phyloP scores from a whole-genome alignment of 805 yeast species.

The Yamadazyma sp. region DNA sequence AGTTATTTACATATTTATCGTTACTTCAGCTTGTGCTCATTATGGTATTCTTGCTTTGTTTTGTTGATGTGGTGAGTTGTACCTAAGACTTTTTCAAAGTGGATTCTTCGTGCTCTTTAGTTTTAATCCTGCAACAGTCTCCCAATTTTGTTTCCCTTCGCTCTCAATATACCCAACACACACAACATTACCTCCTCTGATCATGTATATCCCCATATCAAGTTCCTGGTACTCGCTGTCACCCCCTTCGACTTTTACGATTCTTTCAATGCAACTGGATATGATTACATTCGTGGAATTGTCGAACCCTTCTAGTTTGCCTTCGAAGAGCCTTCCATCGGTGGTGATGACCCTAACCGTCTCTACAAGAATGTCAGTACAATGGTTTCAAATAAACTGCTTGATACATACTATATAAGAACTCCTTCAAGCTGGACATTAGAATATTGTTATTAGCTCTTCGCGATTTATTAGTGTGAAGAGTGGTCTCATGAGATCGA shows the following conservation, averaged over 20 bases:
- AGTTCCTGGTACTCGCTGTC: conserved; percentile 40
- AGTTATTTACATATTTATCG: no score
- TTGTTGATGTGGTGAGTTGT: no score
- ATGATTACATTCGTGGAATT: conserved; percentile 61
- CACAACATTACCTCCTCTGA: conserved; percentile 60
- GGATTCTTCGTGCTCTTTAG: conserved; percentile 40
- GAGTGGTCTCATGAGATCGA: no score
- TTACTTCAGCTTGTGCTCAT: no score
- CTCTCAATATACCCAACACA: conserved; percentile 50
- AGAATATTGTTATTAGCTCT: no score
- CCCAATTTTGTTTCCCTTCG: conserved; percentile 39
- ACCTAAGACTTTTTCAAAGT: conserved; percentile 4
- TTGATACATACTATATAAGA: conserved; percentile 31
- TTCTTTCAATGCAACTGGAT: conserved; percentile 50
- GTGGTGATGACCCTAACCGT: conserved; percentile 42
- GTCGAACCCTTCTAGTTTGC: conserved; percentile 57
- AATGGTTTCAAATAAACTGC: background rate
- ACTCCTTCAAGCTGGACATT: conserved; percentile 34
- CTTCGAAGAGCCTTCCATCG: conserved; percentile 45
- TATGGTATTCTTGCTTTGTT: no score
- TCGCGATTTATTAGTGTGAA: conserved; percentile 5
- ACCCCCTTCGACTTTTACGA: conserved; percentile 43
- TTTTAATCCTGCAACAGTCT: conserved; percentile 27
- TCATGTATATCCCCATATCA: conserved; percentile 48
- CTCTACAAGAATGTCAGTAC: conserved; percentile 30